Evolutionary conservation across 1,284 basidiomycete species (phyloP), one percentile per base, ranked within the genome.

Genomic region (Boletus sp.): DNA sequence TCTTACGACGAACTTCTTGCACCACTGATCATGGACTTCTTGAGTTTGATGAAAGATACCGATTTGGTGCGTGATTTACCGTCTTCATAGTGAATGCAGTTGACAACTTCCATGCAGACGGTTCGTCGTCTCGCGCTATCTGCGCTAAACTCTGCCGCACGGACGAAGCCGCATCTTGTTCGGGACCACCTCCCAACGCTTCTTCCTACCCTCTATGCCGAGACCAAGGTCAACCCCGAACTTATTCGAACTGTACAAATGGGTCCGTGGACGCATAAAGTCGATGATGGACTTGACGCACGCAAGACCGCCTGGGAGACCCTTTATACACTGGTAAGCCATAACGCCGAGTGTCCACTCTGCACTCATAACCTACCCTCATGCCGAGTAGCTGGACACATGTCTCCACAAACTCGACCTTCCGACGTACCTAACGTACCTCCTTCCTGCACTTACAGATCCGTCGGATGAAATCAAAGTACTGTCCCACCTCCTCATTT

Each of bases 261-360:
- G 97, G 97, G 97, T 16, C 97, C 97, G 1, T 99, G 95, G 89
- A 95, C 91, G 54, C 94, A 96, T 74, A 93, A 91, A 70, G 91
- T 94, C 37, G 94, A 97, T 67, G 94, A 96, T 65, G 94, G 95
- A 52, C 79, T 97, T 12, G 94, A 97, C 63, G 85, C 93, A n/a
- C 87, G 93, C 55, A 95, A 96, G 80, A 96, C 93, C 0, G 96
- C 96, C 2, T 98, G 93, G 75, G 96, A 99, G 76, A 96, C 96
- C 6, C 92, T 99, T 81, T 96, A 96, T 72, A 98, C 96, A 18
- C 76, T 98, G 61, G 92, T 93, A 64, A 66, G 88, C 15, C 24
- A 13, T 6, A 12, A 43, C 7, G 18, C 9, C 13, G 2, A 24
- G 20, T n/a, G 33, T 24, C 42, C 7, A 20, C 7, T 18, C n/a